Evolutionary conservation across 805 yeast species (phyloP), one percentile per base, ranked within the genome.

Genomic region (Teunomyces aglyptinius): DNA sequence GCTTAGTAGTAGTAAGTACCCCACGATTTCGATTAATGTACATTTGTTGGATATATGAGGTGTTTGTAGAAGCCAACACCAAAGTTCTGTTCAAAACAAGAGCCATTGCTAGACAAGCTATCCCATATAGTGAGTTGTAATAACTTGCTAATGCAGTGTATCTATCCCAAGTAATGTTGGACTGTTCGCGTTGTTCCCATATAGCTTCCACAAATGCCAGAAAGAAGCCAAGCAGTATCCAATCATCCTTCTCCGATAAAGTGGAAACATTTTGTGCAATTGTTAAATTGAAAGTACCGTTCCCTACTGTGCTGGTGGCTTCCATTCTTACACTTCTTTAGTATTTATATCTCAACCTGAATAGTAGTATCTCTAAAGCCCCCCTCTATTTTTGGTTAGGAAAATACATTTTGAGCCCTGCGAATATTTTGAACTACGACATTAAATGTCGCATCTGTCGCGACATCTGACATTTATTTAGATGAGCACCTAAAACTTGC

Each of bases 81-180:
- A 66, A 45, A 0, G 76, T 71, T 13, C 76, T 49, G 49, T 71
- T 71, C 48, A 71, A 55, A 2, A 71, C 44, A 8, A 71, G 56
- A 1, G 75, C 70, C 69, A 71, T 67, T 5, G 65, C 43, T 41
- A 72, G 55, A 45, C 75, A 70, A 22, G 66, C 38, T 15, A 70
- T 42, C 0, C 75, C 77, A 47, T 72, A 72, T 5, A 59, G 43
- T 10, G 74, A 68, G 42, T 65, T 68, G 45, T 68, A 61, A 50
- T 69, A 72, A 2, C 55, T 46, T 42, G 75, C 53, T 16, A 49
- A 51, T 19, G 55, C 43, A 16, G 56, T 53, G 32, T 58, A 50
- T 20, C 65, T 52, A 36, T 46, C 47, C 55, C 55, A 45, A 13
- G 49, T 34, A n/a, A 46, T 13, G 4, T 44, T 36, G 41, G 43